Evolutionary conservation across 345 rosid genomes (phyloP).

Genomic region (Populus simonii): DNA sequence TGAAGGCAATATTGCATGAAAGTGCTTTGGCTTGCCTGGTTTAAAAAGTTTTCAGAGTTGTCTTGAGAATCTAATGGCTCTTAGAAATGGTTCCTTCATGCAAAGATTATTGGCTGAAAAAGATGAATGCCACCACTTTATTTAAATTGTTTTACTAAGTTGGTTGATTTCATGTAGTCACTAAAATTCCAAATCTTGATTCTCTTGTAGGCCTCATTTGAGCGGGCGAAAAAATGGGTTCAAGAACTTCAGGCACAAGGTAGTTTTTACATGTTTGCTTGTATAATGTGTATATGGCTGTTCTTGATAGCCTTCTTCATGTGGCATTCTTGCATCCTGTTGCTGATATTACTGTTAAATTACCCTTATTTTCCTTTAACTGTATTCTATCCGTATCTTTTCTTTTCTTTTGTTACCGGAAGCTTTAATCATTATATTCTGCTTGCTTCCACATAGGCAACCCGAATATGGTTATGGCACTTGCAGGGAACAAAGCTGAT

Average conservation of each 20-base stretch:
- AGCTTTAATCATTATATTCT: conserved; percentile 4
- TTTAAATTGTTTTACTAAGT: background rate
- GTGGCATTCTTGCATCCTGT: background rate
- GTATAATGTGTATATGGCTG: background rate
- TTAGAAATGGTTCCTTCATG: background rate
- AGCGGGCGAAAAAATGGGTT: conserved; percentile 94
- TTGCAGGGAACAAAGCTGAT: conserved; percentile 94
- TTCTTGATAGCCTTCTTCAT: background rate
- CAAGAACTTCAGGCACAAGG: conserved; percentile 97
- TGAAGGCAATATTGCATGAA: background rate
- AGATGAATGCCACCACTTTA: background rate
- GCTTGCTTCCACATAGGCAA: conserved; percentile 48
- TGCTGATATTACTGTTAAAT: background rate
- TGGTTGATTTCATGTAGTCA: background rate
- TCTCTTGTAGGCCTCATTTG: conserved; percentile 72
- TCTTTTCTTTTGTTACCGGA: background rate
- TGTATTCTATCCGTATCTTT: background rate
- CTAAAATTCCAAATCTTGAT: background rate
- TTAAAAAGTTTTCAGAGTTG: background rate
- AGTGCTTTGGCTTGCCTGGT: background rate
- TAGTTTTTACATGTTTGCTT: conserved; percentile 25
- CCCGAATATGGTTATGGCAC: conserved; percentile 85
- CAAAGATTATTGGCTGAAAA: background rate
- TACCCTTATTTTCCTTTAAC: background rate
- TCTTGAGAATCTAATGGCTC: background rate